phyloP scores from a whole-genome alignment of 2,329 filamentous ascomycete species.

The Aspergillus viridinutans region DNA sequence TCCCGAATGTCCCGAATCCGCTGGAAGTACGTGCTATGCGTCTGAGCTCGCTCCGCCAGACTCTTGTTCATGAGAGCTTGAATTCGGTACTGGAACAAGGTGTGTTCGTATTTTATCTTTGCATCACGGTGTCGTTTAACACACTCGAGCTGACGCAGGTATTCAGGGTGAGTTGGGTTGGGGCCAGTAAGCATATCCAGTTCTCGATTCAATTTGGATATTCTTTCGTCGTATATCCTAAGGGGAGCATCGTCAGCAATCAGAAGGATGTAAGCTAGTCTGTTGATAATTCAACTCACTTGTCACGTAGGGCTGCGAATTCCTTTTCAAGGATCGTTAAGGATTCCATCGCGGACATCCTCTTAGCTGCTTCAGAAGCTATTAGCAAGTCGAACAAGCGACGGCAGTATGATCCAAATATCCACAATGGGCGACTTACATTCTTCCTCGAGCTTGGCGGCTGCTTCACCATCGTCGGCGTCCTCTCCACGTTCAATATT shows the following conservation, averaged over 20 bases:
- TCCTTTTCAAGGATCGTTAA: slow-evolving; percentile 79
- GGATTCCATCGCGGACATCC: slow-evolving; percentile 74
- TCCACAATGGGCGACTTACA: slow-evolving; percentile 34
- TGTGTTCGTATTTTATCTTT: slow-evolving; percentile 71
- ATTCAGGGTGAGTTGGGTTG: slow-evolving; percentile 76
- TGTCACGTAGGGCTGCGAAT: slow-evolving; percentile 76
- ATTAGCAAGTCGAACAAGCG: slow-evolving; percentile 2
- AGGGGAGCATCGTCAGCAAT: slow-evolving; percentile 12
- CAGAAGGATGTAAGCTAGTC: not conserved
- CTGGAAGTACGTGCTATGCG: slow-evolving; percentile 89
- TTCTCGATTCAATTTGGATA: slow-evolving; percentile 72
- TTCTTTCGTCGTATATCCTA: slow-evolving; percentile 82
- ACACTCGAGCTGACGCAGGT: slow-evolving; percentile 82
- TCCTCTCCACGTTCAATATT: slow-evolving; percentile 45
- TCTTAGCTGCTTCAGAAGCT: slow-evolving; percentile 63
- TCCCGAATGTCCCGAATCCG: slow-evolving; percentile 78
- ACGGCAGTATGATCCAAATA: not conserved
- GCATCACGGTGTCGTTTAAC: slow-evolving; percentile 77
- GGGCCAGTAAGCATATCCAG: slow-evolving; percentile 56
- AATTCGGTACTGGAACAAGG: slow-evolving; percentile 68
- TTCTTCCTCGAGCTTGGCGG: slow-evolving; percentile 52
- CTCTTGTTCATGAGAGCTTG: slow-evolving; percentile 69
- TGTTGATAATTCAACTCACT: slow-evolving; percentile 31
- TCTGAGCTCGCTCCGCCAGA: slow-evolving; percentile 76
- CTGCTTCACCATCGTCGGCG: slow-evolving; percentile 41